Evolutionary conservation across 495 filamentous ascomycete species (phyloP).

Genomic region (Terfezia claveryi): DNA sequence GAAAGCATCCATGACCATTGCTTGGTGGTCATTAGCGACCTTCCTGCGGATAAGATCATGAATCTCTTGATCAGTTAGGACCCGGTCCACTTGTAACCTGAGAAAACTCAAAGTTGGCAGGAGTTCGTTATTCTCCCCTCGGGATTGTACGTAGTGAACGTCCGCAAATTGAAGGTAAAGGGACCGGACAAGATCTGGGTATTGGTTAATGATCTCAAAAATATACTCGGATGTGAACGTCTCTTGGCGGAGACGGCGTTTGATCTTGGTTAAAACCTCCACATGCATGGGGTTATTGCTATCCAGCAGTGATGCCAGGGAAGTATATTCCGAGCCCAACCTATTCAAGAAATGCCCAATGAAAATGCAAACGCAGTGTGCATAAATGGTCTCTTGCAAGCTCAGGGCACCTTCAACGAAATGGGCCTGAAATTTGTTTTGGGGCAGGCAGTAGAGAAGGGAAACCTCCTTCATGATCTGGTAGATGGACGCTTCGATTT

Average conservation of each 20-base stretch:
- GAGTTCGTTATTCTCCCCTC: slow-evolving; percentile 54
- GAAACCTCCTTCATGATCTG: slow-evolving; percentile 98
- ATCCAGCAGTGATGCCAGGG: slow-evolving; percentile 63
- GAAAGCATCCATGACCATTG: slow-evolving; percentile 97
- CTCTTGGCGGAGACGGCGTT: slow-evolving; percentile 81
- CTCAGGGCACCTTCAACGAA: slow-evolving; percentile 78
- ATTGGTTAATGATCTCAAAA: slow-evolving; percentile 80
- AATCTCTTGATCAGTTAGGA: slow-evolving; percentile 57
- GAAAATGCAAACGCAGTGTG: slow-evolving; percentile 92
- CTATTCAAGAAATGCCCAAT: slow-evolving; percentile 94
- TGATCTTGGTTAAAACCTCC: slow-evolving; percentile 83
- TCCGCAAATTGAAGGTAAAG: slow-evolving; percentile 84
- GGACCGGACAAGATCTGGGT: slow-evolving; percentile 68
- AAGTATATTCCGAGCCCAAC: slow-evolving; percentile 68
- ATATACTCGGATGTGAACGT: slow-evolving; percentile 98
- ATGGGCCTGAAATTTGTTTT: slow-evolving; percentile 77
- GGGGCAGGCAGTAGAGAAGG: slow-evolving; percentile 89
- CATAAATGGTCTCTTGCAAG: slow-evolving; percentile 90
- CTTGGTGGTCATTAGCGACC: slow-evolving; percentile 80
- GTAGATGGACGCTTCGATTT: slow-evolving; percentile 84
- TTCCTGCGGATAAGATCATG: slow-evolving; percentile 62
- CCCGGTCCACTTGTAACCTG: slow-evolving; percentile 45
- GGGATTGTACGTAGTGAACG: slow-evolving; percentile 66
- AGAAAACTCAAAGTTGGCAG: slow-evolving; percentile 63
- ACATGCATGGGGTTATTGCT: slow-evolving; percentile 59